Evolutionary conservation across 495 filamentous ascomycete genomes (phyloP).

Genomic region (Rhypophila decipiens): DNA sequence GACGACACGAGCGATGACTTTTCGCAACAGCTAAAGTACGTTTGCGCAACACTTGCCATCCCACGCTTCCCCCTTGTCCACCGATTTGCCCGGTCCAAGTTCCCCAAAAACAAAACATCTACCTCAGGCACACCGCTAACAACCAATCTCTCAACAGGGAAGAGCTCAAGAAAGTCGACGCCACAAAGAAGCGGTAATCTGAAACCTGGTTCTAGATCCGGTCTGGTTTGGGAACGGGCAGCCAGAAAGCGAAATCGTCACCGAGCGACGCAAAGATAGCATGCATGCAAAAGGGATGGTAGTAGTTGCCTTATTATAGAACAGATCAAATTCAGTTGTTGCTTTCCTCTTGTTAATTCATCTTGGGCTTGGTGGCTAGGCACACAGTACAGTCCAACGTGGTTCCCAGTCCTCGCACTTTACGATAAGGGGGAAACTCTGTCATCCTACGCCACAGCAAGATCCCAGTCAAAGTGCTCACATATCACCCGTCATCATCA

Average conservation of each 20-base stretch:
- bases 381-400: too few species aligned
- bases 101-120: too few species aligned
- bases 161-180: slow-evolving; percentile 90
- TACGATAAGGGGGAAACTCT: too few species aligned
- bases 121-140: slow-evolving; percentile 13
- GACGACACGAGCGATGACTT: slow-evolving; percentile 97
- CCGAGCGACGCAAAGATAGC: background rate
- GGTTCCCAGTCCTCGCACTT: too few species aligned
- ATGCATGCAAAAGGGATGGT: too few species aligned
- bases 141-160: slow-evolving; percentile 55
- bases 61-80: background rate
- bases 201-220: background rate
- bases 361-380: too few species aligned
- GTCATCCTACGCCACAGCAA: background rate
- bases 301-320: too few species aligned
- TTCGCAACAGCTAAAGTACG: slow-evolving; percentile 88
- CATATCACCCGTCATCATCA: too few species aligned
- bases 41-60: slow-evolving; percentile 6
- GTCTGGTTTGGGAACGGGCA: too few species aligned
- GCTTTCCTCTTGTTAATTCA: too few species aligned
- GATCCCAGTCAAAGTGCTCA: too few species aligned
- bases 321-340: too few species aligned
- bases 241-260: background rate
- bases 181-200: slow-evolving; percentile 49
- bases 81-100: background rate